Evolutionary conservation across 352 stramenopile genomes (phyloP), one percentile per base, ranked within the genome.

Genomic region (Globisporangium parvum): DNA sequence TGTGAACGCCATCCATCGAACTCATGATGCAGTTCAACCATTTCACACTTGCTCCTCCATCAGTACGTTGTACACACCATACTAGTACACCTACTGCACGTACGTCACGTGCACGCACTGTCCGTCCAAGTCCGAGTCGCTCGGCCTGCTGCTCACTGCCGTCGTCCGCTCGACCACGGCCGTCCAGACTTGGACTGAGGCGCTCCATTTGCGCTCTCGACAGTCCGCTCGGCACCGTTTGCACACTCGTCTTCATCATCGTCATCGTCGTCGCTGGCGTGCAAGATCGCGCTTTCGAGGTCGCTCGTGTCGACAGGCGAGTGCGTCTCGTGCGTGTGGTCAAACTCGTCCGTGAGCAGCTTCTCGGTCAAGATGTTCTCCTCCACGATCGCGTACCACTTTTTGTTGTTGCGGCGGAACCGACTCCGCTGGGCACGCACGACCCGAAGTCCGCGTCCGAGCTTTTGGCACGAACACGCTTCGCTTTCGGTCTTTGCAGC

Each of bases 381-480:
- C 48, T 80, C 69, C 40, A 73, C 67, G 55, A 73, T 70, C 18
- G 71, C 57, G 24, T 77, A 62, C 71, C 69, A 77, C 55, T 70
- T 75, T 26, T 82, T 85, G 53, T 62, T 85, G 53, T 62, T 70
- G 18, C 73, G 69, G 40, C 65, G 74, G 57, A 87, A 87, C 0
- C 70, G 67, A 37, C 59, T 71, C 23, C 66, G 66, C 15, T 75
- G 65, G 2, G 55, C 47, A 4, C 63, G 59, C 20, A 70, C 56
- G 11, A 62, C 63, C 20, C 52, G 62, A 6, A 75, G 66, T 0
- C 72, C 74, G 12, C 67, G 69, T 2, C 73, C 76, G 5, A 85
- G 74, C 24, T 75, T 75, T 26, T 63, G 67, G 56, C 76, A 87
- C 26, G 51, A 59, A 52, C 76, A 87, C n/a, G 59, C 44, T 18